phyloP scores from a whole-genome alignment of 345 rosid genomes.

The Camelina laxa region DNA sequence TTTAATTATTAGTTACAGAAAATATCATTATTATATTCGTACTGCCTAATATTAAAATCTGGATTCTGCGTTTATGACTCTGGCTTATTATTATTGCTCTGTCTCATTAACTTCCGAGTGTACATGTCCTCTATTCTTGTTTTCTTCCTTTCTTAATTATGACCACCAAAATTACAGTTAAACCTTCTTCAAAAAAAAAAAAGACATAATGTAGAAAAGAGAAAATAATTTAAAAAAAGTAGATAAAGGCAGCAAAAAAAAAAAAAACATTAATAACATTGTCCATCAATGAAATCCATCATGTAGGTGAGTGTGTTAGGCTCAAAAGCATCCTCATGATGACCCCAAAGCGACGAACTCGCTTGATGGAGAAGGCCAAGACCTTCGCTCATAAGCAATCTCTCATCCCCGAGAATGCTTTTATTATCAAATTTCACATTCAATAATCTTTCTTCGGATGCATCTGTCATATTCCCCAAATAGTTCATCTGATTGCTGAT shows the following conservation, averaged over 20 bases:
- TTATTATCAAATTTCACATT: conserved; percentile 3
- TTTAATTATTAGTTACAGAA: no score
- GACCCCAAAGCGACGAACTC: conserved; percentile 47
- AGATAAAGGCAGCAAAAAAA: not conserved
- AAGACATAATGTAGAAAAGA: not conserved
- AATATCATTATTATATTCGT: no score
- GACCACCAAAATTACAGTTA: no score
- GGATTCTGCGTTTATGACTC: no score
- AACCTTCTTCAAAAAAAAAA: no score
- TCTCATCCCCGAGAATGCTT: conserved; percentile 19
- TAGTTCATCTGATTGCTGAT: conserved; percentile 1
- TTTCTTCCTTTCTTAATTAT: no score
- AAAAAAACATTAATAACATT: conserved; percentile 14
- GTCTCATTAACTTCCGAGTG: no score
- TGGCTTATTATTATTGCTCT: no score
- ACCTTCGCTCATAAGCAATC: conserved; percentile 16
- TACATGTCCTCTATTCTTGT: no score
- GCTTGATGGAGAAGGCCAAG: conserved; percentile 16
- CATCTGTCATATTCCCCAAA: not conserved
- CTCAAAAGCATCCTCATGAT: conserved; percentile 41
- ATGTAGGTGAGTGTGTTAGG: conserved; percentile 31
- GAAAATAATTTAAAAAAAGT: conserved; percentile 6
- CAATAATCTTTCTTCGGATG: conserved; percentile 11
- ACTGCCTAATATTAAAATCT: no score
- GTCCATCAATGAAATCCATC: conserved; percentile 46